These are phyloP conservation scores for Claviceps paspali DNA, from an alignment of 2,329 filamentous ascomycete genomes.

Conservation along the genomic window DNA sequence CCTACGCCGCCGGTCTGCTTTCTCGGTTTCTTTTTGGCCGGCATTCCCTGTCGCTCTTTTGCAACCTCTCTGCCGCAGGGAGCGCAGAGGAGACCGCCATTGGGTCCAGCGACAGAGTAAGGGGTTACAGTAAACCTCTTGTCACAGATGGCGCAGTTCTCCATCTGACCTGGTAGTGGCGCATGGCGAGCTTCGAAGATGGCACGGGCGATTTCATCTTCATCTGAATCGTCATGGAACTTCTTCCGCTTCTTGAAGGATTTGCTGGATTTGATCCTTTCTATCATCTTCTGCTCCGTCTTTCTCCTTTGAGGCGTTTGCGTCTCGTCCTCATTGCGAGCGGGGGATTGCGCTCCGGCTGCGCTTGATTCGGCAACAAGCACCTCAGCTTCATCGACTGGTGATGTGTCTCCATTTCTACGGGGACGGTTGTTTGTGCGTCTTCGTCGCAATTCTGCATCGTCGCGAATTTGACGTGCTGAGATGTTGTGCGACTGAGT, in stretches of 20 bases:
- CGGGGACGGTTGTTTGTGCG: slow-evolving; percentile 14
- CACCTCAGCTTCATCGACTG: slow-evolving; percentile 4
- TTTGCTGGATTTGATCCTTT: slow-evolving; percentile 49
- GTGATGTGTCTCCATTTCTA: slow-evolving; percentile 10
- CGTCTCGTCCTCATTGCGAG: slow-evolving; percentile 12
- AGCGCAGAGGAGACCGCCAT: slow-evolving; percentile 74
- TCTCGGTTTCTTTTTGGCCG: slow-evolving; percentile 29
- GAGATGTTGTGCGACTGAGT: slow-evolving; percentile 56
- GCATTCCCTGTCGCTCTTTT: slow-evolving; percentile 38
- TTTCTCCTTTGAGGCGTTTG: slow-evolving; percentile 21
- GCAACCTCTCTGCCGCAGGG: slow-evolving; percentile 64
- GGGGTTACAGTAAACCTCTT: slow-evolving; percentile 89
- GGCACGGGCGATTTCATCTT: slow-evolving; percentile 33
- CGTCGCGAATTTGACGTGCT: slow-evolving; percentile 35
- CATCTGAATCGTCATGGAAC: slow-evolving; percentile 20
- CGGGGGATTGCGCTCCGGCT: slow-evolving; percentile 13
- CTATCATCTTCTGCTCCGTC: slow-evolving; percentile 36
- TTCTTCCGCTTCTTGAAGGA: slow-evolving; percentile 38
- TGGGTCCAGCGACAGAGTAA: slow-evolving; percentile 67
- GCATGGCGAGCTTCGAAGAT: slow-evolving; percentile 31
- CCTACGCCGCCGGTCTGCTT: slow-evolving; percentile 36
- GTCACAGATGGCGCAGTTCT: slow-evolving; percentile 70
- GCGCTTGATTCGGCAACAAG: slow-evolving; percentile 11
- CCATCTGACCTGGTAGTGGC: slow-evolving; percentile 68
- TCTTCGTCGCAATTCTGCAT: slow-evolving; percentile 33